A percentile compares a stretch with the other conserved stretches of the same genome.
Evolutionary conservation across 805 yeast genomes (phyloP).

Genomic region (Monosporozyma unispora): DNA sequence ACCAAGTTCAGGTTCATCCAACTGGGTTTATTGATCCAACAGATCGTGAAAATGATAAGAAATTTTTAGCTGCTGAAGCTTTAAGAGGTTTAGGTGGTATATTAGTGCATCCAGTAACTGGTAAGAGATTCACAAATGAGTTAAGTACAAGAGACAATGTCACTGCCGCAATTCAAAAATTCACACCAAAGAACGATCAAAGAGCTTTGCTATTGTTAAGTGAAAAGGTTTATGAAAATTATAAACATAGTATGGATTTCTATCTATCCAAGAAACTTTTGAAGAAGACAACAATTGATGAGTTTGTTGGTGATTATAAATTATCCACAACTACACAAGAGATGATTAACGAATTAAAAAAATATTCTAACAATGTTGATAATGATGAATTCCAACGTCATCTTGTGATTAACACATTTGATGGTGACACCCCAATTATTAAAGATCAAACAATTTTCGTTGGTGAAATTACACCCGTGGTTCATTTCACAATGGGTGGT

Average conservation of each 20-base stretch:
- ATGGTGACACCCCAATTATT: constrained; percentile 21
- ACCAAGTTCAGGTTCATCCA: constrained; percentile 55
- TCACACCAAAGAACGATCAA: constrained; percentile 24
- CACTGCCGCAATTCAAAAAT: constrained; percentile 34
- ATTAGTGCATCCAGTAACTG: constrained; percentile 36
- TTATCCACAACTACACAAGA: constrained; percentile 16
- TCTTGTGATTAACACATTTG: constrained; percentile 28
- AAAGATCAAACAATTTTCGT: constrained; percentile 31
- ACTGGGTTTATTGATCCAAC: constrained; percentile 47
- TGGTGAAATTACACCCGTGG: constrained; percentile 51
- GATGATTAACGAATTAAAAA: constrained; percentile 16
- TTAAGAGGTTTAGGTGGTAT: constrained; percentile 54
- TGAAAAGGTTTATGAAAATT: constrained; percentile 37
- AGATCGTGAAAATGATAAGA: constrained; percentile 36
- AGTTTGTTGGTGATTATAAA: constrained; percentile 21
- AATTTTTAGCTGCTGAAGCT: constrained; percentile 55
- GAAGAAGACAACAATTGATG: constrained; percentile 24
- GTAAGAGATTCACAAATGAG: constrained; percentile 47
- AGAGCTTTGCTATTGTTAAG: constrained; percentile 34
- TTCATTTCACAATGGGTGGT: constrained; percentile 65
- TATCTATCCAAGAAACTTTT: constrained; percentile 35
- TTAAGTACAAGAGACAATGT: constrained; percentile 46
- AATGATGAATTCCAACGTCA: constrained; percentile 33
- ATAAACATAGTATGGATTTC: constrained; percentile 43
- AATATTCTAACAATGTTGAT: constrained; percentile 15